Base-by-base conservation (phyloP, 2,329 filamentous ascomycete genomes). In the Scedosporium dehoogii region DNA sequence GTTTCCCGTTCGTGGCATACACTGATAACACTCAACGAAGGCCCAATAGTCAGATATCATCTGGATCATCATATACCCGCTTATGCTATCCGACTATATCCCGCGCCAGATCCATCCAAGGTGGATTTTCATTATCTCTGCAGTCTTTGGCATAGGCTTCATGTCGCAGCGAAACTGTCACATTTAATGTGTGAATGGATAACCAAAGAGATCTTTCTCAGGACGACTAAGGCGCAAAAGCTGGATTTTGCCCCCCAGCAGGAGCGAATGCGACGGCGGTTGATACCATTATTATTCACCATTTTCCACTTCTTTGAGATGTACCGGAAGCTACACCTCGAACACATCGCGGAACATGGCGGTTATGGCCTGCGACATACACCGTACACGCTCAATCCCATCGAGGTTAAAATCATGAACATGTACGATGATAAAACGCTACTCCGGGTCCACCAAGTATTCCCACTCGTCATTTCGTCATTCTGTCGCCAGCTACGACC, bases 271-370 rank as follows among this genome's bases (percentile, higher is more conserved):
- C 82, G 84, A 58, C 82, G 84, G 64, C 79, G 85, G 59, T 73
- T 88, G 7, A 85, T 86, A 62, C 85, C 85, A 1, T 70, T 87
- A 6, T 76, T 88, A 16, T 87, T 88, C 66, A 86, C 84, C 12
- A 76, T 86, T 25, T 87, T 87, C 66, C 85, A 88, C 70, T 88
- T 88, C 68, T 87, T 88, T 69, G 85, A 88, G 69, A 85, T 78
- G 1, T 87, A 86, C 68, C 81, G 85, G 63, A 79, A 77, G 46
- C 74, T 85, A 2, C 84, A 87, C 66, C 70, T 86, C 6, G 73
- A 83, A 66, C 82, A 84, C 64, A 77, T 88, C 25, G 73, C 75
- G 58, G 75, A 82, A 58, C 76, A 84, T 62, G 74, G 73, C 46
- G 80, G 81, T 12, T 74, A 80, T 58, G 82, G 84, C 4, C 67